Base-by-base conservation (phyloP, 768 basidiomycete genomes). In the Suillus luteus region DNA sequence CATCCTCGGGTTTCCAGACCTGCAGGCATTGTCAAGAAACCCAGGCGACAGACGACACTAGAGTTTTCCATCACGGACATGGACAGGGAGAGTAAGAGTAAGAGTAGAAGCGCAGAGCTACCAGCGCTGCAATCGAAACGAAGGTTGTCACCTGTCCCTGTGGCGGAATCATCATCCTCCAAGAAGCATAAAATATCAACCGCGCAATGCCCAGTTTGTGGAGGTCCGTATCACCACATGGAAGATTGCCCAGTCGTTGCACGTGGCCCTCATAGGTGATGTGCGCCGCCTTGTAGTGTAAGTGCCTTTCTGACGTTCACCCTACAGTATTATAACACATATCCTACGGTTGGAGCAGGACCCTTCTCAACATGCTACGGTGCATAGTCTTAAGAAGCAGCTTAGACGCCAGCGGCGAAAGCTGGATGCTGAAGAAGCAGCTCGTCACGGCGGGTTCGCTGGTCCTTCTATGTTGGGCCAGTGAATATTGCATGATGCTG, bases 171-270 rank as follows among this genome's bases (percentile, higher is more conserved):
- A 44, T 54, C 61, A 17, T 48, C 27, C 54, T 71, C 71, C 62
- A 83, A 84, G 74, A 82, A 81, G 69, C 67, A 76, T 9, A 80
- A 78, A 63, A 61, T 66, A 15, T 43, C 64, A 55, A 63, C n/a
- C 8, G 59, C 72, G 3, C 66, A 76, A 7, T 91, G 89, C 65
- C 69, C 74, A 4, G 75, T 90, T 46, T 91, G 90, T 49, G 67
- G 66, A 35, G 65, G 74, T 4, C 76, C 81, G 46, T 71, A 75
- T 46, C 87, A 88, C 71, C 64, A 78, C 24, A 65, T 84, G 11
- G 80, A 83, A 69, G 78, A 82, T 33, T 93, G 91, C 69, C 83
- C 87, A 17, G 69, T 84, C 27, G 80, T 88, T 3, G 65, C 64
- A 7, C 77, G 78, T 60, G 90, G 89, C 2, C 76, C 84, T 1